Percentiles rank a stretch among this genome's conserved stretches.
phyloP scores from a whole-genome alignment of 768 basidiomycete genomes.

The Mycena pura region DNA sequence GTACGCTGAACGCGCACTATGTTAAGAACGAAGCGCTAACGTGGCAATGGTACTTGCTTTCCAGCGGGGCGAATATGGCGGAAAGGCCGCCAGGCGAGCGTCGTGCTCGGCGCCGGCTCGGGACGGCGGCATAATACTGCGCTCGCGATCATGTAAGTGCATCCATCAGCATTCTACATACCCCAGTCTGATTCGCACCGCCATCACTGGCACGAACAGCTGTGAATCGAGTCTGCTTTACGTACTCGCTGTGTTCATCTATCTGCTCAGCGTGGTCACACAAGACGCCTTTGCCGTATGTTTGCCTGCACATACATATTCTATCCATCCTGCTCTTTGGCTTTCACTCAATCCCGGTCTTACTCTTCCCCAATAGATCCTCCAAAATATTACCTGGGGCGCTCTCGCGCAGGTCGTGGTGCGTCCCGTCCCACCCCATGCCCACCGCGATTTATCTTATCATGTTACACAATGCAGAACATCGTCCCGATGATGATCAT shows the following conservation, averaged over 20 bases:
- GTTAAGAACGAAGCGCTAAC: too few species aligned
- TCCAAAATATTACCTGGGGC: background rate
- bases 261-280: background rate
- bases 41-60: too few species aligned
- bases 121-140: background rate
- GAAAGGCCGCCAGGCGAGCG: background rate
- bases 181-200: too few species aligned
- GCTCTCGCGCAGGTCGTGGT: conserved; percentile 5
- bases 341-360: too few species aligned
- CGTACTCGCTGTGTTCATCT: background rate
- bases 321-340: background rate
- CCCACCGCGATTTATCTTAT: background rate
- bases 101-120: background rate
- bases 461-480: background rate
- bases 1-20: background rate
- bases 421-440: too few species aligned
- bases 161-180: background rate
- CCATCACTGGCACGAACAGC: too few species aligned
- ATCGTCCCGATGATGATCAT: conserved; percentile 11
- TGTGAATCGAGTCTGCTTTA: conserved; percentile 15
- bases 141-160: background rate
- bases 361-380: too few species aligned
- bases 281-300: background rate
- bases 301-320: background rate
- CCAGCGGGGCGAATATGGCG: conserved; percentile 6